Base-by-base conservation (phyloP, 257 asterid genomes). In the Knoxia roxburghii region DNA sequence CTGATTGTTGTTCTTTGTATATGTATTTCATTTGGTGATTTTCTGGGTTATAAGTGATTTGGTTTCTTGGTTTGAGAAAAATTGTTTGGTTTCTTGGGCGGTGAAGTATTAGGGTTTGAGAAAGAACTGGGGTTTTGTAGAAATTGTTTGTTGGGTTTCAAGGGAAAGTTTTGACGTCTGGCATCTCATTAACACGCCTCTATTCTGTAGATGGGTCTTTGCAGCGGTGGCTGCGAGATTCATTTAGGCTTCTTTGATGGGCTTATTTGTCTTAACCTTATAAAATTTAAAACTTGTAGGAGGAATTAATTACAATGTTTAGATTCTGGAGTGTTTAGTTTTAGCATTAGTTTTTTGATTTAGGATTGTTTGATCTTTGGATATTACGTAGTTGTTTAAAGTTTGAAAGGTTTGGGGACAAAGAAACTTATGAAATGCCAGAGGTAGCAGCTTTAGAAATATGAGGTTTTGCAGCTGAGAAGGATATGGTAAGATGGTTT, bases 31-130 rank as follows among this genome's bases (percentile, higher is more conserved):
- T 21, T 33, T 30, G 49, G 50, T 30, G 33, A 45, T 65, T 78
- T 58, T 15, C 48, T 5, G 61, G 53, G 13, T 72, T 40, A 43
- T 37, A 35, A 50, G 17, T 26, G 32, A 27, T 40, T 51, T 61
- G 41, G 50, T 64, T 62, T 78, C 14, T n/a, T 64, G 62, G 29
- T 4, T 56, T 62, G 24, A 41, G 30, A 23, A 20, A 26, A 23
- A 10, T 23, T 21, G 9, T 59, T 32, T 9, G 21, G 7, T n/a
- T 35, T 4, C 33, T 33, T 35, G 14, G 24, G n/a, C 27, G 17
- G 0, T 51, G 6, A 20, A 7, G 26, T 10, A 0, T 40, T 50
- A 33, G n/a, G n/a, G 68, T 33, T 50, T 60, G 54, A 40, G 27
- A 57, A 37, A 18, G 50, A 45, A 15, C 27, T 37, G 65, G 56